These are phyloP conservation scores for Laetiporus sulphureus DNA, from an alignment of 1,284 basidiomycete species.

Conservation along the genomic window DNA sequence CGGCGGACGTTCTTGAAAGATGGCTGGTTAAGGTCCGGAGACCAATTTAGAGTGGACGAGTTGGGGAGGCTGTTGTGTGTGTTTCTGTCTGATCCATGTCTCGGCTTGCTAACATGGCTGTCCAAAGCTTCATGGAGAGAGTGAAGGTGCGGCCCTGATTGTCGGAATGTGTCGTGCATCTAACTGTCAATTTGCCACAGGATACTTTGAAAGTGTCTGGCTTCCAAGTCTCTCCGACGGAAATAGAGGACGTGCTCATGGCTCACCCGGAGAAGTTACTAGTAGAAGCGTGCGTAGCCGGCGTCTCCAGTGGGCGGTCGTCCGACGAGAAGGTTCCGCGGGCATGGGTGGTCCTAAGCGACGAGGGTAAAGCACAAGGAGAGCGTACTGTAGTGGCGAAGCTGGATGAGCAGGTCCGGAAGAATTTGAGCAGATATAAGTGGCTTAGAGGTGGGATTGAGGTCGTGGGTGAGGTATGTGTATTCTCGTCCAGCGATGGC, in stretches of 20 bases:
- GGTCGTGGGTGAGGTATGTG: slow-evolving; percentile 48
- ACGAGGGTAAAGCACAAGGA: slow-evolving; percentile 42
- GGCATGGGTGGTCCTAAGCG: slow-evolving; percentile 67
- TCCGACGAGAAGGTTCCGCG: slow-evolving; percentile 63
- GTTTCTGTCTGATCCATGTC: background rate
- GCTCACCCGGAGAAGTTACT: slow-evolving; percentile 53
- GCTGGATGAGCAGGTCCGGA: slow-evolving; percentile 53
- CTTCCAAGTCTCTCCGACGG: slow-evolving; percentile 66
- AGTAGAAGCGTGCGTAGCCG: slow-evolving; percentile 58
- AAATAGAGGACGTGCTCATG: slow-evolving; percentile 60
- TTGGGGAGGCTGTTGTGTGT: slow-evolving; percentile 60
- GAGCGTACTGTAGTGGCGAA: slow-evolving; percentile 33
- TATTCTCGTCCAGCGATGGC: background rate
- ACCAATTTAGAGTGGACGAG: slow-evolving; percentile 53
- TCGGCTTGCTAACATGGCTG: background rate
- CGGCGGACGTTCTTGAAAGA: slow-evolving; percentile 51
- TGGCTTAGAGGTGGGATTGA: slow-evolving; percentile 65
- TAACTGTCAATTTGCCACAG: slow-evolving; percentile 25
- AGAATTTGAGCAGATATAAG: slow-evolving; percentile 62
- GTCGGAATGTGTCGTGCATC: background rate
- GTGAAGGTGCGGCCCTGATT: slow-evolving; percentile 37
- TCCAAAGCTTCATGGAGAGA: slow-evolving; percentile 50
- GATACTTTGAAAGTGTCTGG: slow-evolving; percentile 72
- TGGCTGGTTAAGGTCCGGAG: slow-evolving; percentile 72
- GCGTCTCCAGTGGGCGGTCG: slow-evolving; percentile 60